Percentiles rank a stretch among this genome's conserved stretches.
phyloP scores from a whole-genome alignment of 306 rosid genomes.

The Hippophae rhamnoides region DNA sequence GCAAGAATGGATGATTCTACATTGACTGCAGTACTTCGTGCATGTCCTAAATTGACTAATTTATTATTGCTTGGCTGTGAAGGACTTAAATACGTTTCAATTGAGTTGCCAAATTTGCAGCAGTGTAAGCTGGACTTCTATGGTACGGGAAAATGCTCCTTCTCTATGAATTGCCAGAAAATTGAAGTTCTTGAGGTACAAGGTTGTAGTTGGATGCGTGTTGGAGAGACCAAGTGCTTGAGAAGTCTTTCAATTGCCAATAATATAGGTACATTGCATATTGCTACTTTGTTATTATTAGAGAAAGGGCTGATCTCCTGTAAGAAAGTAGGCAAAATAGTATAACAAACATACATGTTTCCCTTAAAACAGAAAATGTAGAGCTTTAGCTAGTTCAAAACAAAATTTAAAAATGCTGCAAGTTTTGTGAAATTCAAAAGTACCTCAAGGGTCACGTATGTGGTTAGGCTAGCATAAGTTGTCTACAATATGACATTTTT shows the following conservation, averaged over 20 bases:
- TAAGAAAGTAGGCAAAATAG: background rate
- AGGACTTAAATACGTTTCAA: conserved; percentile 55
- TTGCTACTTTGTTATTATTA: background rate
- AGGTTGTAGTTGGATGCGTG: conserved; percentile 94
- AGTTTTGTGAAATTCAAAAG: no score
- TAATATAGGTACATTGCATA: conserved; percentile 44
- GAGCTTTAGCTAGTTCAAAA: no score
- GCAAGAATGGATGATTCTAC: conserved; percentile 61
- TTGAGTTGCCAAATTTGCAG: conserved; percentile 52
- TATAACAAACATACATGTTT: background rate
- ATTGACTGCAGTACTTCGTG: conserved; percentile 39
- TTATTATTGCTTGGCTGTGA: conserved; percentile 81
- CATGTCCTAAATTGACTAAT: conserved; percentile 58
- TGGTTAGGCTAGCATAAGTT: no score
- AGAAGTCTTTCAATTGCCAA: conserved; percentile 65
- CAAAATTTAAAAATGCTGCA: no score
- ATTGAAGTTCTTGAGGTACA: conserved; percentile 80
- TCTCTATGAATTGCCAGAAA: conserved; percentile 51
- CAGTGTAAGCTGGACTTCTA: conserved; percentile 84
- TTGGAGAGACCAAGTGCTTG: conserved; percentile 47
- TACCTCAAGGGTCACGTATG: no score
- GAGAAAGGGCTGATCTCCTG: background rate
- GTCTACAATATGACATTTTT: no score
- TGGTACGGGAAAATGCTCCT: conserved; percentile 66
- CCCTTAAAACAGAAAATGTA: background rate